Percentiles rank a stretch among this genome's conserved stretches.
phyloP scores from a whole-genome alignment of 345 rosid species.

The Stellera chamaejasme region DNA sequence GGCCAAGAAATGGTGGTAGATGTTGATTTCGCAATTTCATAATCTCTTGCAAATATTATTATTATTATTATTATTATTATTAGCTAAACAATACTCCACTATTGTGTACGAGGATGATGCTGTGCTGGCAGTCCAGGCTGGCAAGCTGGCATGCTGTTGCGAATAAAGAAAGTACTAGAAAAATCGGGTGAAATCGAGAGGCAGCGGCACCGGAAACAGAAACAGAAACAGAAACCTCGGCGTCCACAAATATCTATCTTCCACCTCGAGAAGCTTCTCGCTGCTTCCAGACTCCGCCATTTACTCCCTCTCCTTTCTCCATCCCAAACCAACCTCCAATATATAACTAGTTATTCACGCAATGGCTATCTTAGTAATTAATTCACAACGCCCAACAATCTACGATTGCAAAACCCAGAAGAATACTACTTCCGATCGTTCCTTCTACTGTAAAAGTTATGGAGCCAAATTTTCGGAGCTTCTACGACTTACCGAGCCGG shows the following conservation, averaged over 20 bases:
- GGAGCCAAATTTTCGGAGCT: constrained; percentile 27
- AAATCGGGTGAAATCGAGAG: constrained; percentile 24
- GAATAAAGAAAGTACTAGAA: constrained; percentile 12
- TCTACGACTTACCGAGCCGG: constrained; percentile 14
- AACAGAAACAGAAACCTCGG: neutral
- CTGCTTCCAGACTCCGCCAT: constrained; percentile 17
- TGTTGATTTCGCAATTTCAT: no score
- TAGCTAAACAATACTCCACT: no score
- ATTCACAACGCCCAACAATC: neutral
- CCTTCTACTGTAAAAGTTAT: constrained; percentile 1
- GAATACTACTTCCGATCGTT: neutral
- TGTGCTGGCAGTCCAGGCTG: no score
- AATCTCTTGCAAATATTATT: no score
- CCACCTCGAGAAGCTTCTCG: constrained; percentile 30
- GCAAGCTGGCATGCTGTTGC: no score
- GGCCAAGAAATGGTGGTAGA: no score
- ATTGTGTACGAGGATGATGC: no score
- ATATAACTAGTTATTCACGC: constrained; percentile 4
- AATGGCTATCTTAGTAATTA: neutral
- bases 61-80: no score
- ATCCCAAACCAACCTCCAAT: neutral
- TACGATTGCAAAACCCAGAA: neutral
- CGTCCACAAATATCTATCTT: neutral
- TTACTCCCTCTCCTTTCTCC: neutral
- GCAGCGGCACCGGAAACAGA: no score